phyloP scores from a whole-genome alignment of 2,329 filamentous ascomycete genomes.

The Stagonosporopsis chrysanthemi region DNA sequence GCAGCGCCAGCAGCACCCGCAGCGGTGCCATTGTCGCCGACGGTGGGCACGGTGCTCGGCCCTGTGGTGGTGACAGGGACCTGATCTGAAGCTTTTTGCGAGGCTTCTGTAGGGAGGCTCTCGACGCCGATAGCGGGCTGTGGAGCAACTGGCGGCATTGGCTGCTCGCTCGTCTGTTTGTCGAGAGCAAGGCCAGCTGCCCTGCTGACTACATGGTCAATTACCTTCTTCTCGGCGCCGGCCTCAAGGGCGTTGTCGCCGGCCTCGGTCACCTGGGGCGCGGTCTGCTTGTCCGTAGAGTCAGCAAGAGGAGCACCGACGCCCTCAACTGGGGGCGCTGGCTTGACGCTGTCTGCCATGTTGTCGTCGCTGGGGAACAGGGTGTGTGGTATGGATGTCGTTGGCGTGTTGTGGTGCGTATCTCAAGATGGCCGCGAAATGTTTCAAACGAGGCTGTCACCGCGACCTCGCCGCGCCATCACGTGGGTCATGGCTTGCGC shows the following conservation, averaged over 20 bases:
- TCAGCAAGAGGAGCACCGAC: constrained; percentile 16
- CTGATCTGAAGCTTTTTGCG: constrained; percentile 16
- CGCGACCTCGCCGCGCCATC: constrained; percentile 10
- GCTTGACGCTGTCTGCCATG: constrained; percentile 18
- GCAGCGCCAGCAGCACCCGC: constrained; percentile 17
- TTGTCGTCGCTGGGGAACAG: background rate
- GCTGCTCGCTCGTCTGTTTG: constrained; percentile 23
- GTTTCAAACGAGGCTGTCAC: constrained; percentile 5
- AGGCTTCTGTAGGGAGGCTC: constrained; percentile 13
- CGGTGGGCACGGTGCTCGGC: constrained; percentile 15
- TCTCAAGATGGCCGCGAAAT: background rate
- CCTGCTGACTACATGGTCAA: constrained; percentile 26
- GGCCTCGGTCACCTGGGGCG: constrained; percentile 20
- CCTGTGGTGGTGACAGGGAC: constrained; percentile 22
- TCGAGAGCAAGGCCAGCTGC: constrained; percentile 29
- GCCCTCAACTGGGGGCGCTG: constrained; percentile 23
- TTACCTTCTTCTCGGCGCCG: constrained; percentile 23
- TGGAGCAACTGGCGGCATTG: constrained; percentile 22
- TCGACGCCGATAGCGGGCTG: constrained; percentile 13
- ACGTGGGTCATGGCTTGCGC: constrained; percentile 4
- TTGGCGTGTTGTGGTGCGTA: background rate
- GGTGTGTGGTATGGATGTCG: background rate
- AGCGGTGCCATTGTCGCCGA: constrained; percentile 5
- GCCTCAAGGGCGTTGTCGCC: constrained; percentile 22
- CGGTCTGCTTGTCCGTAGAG: constrained; percentile 27